phyloP scores from a whole-genome alignment of 1,139 yeast species.

The Yamadazyma diddensiae region DNA sequence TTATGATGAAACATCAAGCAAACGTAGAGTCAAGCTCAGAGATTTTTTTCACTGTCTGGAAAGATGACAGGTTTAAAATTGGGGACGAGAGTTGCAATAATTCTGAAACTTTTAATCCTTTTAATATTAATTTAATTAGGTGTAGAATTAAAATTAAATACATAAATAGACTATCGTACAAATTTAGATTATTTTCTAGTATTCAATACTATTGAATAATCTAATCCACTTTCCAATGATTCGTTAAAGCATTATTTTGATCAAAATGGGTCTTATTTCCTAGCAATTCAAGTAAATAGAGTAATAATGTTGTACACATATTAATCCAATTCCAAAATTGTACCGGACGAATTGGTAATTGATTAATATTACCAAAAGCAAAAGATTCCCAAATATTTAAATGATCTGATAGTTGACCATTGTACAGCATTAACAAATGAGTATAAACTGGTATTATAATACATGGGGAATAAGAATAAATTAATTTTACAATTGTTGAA shows the following conservation, averaged over 20 bases:
- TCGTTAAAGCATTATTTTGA: conserved; percentile 33
- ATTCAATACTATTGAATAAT: background rate
- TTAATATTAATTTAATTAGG: conserved; percentile 8
- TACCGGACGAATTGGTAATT: conserved; percentile 68
- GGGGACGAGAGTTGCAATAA: conserved; percentile 45
- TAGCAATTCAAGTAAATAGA: conserved; percentile 76
- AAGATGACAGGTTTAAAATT: conserved; percentile 40
- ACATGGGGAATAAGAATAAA: conserved; percentile 90
- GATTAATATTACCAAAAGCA: conserved; percentile 15
- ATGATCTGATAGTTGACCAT: conserved; percentile 68
- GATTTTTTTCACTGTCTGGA: conserved; percentile 47
- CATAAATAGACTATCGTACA: conserved; percentile 3
- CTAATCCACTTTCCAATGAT: conserved; percentile 45
- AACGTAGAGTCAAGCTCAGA: conserved; percentile 97
- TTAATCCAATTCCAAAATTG: conserved; percentile 97
- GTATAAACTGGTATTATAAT: conserved; percentile 92
- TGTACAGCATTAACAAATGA: conserved; percentile 85
- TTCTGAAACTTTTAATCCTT: conserved; percentile 25
- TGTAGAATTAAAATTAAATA: conserved; percentile 1
- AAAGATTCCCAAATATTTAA: conserved; percentile 59
- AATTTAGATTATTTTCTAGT: too few relatives aligned
- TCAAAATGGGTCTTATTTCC: conserved; percentile 31
- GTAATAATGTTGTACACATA: conserved; percentile 72
- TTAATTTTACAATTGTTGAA: conserved; percentile 51
- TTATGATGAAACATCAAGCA: conserved; percentile 76